Conservation (phyloP, 2,329 filamentous ascomycete species). For the Pseudogymnoascus sp. region DNA sequence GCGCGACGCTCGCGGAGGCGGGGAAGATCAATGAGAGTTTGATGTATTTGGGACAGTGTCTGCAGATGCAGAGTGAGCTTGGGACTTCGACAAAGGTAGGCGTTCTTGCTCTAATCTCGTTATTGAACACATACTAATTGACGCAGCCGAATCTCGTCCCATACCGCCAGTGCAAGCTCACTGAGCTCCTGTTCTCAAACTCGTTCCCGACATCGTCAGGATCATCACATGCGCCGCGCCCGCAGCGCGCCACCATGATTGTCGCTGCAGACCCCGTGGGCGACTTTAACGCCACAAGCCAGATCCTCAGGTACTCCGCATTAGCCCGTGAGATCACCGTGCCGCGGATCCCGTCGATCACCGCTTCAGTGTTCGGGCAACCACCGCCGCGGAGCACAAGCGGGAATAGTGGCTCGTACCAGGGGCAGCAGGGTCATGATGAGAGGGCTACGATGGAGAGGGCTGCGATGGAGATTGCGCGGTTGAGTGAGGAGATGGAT, state of each 20-base stretch:
- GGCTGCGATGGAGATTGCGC: conserved; percentile 71
- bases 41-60: conserved; percentile 95
- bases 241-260: conserved; percentile 90
- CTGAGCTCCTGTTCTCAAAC: conserved; percentile 80
- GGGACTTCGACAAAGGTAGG: conserved; percentile 65
- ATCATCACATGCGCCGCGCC: conserved; percentile 41
- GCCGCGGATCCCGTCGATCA: conserved; percentile 76
- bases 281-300: conserved; percentile 93
- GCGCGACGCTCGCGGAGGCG: conserved; percentile 85
- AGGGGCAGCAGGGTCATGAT: conserved; percentile 17
- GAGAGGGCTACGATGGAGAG: conserved; percentile 71
- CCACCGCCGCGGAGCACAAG: not conserved
- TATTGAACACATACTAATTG: conserved; percentile 13
- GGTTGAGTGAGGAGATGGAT: conserved; percentile 72
- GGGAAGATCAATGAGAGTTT: conserved; percentile 98
- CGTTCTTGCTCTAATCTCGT: conserved; percentile 4
- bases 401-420: not conserved
- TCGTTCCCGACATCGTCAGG: conserved; percentile 51
- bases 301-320: conserved; percentile 90
- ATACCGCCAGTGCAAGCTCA: conserved; percentile 78
- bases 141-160: conserved; percentile 63
- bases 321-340: conserved; percentile 89
- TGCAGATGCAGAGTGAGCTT: conserved; percentile 86
- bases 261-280: conserved; percentile 89
- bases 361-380: conserved; percentile 53